Evolutionary conservation across 164 flowering plant genomes (phyloP).

Genomic region (Litsea cubeba): DNA sequence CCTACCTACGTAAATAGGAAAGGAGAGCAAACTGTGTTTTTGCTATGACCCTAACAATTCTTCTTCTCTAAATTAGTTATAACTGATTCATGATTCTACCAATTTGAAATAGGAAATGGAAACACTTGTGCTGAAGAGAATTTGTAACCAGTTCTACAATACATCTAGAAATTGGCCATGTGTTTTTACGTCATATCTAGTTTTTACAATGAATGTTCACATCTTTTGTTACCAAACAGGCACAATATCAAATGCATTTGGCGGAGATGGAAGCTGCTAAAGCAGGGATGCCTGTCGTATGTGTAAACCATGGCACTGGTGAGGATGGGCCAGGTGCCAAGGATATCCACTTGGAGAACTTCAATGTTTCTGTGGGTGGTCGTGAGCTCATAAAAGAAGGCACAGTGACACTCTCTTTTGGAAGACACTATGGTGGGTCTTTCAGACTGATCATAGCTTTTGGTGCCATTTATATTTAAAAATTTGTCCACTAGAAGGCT

Average conservation of each 20-base stretch:
- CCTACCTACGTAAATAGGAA: not conserved
- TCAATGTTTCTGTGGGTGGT: conserved; percentile 91
- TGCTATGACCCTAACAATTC: not conserved
- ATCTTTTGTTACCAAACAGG: conserved; percentile 32
- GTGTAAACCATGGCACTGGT: conserved; percentile 65
- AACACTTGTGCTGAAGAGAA: not conserved
- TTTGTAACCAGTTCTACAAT: too few relatives aligned
- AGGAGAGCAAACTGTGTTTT: not conserved
- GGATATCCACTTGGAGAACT: conserved; percentile 93
- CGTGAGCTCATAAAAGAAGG: conserved; percentile 95
- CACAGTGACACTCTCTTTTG: conserved; percentile 74
- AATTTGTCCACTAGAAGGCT: not conserved
- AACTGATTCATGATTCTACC: not conserved
- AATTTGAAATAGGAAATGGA: not conserved
- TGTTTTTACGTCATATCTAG: not conserved
- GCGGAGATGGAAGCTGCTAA: conserved; percentile 94
- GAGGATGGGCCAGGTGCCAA: conserved; percentile 57
- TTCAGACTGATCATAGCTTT: not conserved
- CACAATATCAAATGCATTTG: conserved; percentile 80
- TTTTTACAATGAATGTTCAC: not conserved
- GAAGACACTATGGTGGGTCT: conserved; percentile 88
- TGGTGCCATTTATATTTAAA: not conserved
- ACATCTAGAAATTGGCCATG: not conserved
- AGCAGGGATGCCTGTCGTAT: conserved; percentile 93
- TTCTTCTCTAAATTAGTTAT: not conserved